Base-by-base conservation (phyloP, 768 basidiomycete genomes). In the Leccinum rimulosum region DNA sequence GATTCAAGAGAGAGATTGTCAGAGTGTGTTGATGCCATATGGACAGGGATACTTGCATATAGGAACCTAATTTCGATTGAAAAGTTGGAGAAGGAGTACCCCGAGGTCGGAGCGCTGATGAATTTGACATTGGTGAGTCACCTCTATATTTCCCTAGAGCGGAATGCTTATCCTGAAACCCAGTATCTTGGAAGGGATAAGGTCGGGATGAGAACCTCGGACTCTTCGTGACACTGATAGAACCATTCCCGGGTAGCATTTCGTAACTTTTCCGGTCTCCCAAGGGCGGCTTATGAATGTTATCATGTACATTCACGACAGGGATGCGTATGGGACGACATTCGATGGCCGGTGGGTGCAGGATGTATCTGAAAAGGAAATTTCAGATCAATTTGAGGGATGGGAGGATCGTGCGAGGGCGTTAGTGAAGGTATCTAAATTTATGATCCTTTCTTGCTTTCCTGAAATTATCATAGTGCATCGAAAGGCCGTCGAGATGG, bases 1-100 rank as follows among this genome's bases (percentile, higher is more conserved):
- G 55, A 47, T 8, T 60, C 52, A 19, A 52, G 51, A 30, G 51
- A 58, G 28, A 49, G 11, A 43, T 40, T 71, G 22, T 25, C 60
- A n/a, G 56, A 62, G 38, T 73, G 64, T 17, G 60, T 71, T 1
- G 67, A 79, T 33, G 75, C 78, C 4, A 61, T 73, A 4, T 80
- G 75, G 73, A 75, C 74, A 1, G 80, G 80, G n/a, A 64, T 58
- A 5, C 53, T 73, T n/a, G 76, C 70, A 1, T 81, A 79, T 61
- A 73, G 78, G 28, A 72, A 61, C 6, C 61, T 81, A 14, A 61
- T 80, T 48, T 69, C 73, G 2, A 63, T 55, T n/a, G 65, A 67
- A 3, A 62, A 56, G 35, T 55, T 81, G 3, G 48, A 61, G 25
- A 67, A 66, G 54, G 75, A 75, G 15, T 69, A 65, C 25, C 78